Percentiles rank a stretch among this genome's conserved stretches.
These are phyloP conservation scores for Xylaria longipes DNA, from an alignment of 495 filamentous ascomycete genomes.

Conservation along the genomic window DNA sequence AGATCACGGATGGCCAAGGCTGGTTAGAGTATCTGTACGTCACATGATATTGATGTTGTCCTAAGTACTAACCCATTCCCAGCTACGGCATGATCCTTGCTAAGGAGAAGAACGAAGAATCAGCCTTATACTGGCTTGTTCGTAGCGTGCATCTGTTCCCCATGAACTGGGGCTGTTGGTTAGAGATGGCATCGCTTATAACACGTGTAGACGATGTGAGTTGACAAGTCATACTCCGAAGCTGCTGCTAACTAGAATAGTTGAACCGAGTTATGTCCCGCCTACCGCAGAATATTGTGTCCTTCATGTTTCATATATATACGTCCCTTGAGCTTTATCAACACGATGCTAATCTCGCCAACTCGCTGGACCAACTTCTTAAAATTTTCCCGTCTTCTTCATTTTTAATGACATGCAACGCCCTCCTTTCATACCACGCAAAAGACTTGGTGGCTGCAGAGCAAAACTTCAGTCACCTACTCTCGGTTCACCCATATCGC, in stretches of 20 bases:
- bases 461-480: slow-evolving; percentile 79
- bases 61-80: slow-evolving; percentile 6
- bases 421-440: slow-evolving; percentile 89
- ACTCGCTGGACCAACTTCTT: slow-evolving; percentile 75
- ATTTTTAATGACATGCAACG: slow-evolving; percentile 88
- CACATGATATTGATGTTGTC: neutral
- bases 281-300: slow-evolving; percentile 89
- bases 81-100: slow-evolving; percentile 84
- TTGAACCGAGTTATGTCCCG: slow-evolving; percentile 58
- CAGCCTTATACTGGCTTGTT: slow-evolving; percentile 82
- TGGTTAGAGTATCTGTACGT: slow-evolving; percentile 88
- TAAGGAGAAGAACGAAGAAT: slow-evolving; percentile 86
- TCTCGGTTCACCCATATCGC: slow-evolving; percentile 82
- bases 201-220: slow-evolving; percentile 80
- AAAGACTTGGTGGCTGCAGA: slow-evolving; percentile 91
- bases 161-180: slow-evolving; percentile 97
- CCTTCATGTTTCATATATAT: slow-evolving; percentile 89
- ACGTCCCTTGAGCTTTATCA: slow-evolving; percentile 91
- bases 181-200: slow-evolving; percentile 81
- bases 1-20: slow-evolving; percentile 70
- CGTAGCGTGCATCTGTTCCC: slow-evolving; percentile 84
- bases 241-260: slow-evolving; percentile 39
- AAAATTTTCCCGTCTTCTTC: slow-evolving; percentile 82
- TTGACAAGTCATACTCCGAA: neutral
- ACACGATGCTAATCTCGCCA: slow-evolving; percentile 72